phyloP scores from a whole-genome alignment of 768 basidiomycete species.

The Auricularia sp. region DNA sequence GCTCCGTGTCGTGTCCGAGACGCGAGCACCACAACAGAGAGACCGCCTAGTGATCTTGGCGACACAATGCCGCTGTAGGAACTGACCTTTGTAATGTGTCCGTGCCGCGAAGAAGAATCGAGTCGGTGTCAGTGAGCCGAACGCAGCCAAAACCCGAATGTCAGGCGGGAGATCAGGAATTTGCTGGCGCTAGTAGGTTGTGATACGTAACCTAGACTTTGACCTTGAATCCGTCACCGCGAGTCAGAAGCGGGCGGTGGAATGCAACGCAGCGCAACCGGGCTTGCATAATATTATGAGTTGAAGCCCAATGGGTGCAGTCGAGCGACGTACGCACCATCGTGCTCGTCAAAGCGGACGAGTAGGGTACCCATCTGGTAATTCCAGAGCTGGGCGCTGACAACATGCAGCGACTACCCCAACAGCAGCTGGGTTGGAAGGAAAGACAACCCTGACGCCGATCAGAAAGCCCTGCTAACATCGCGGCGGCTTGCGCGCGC shows the following conservation, averaged over 20 bases:
- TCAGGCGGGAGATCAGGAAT: slow-evolving; percentile 9
- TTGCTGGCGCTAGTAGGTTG: slow-evolving; percentile 11
- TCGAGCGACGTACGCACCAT: slow-evolving; percentile 49
- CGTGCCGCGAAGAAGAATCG: no score
- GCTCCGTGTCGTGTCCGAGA: no score
- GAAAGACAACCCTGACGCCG: slow-evolving; percentile 64
- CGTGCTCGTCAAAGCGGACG: slow-evolving; percentile 97
- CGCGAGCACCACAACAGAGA: no score
- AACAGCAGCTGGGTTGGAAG: slow-evolving; percentile 94
- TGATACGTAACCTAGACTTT: slow-evolving; percentile 86
- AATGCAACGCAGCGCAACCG: slow-evolving; percentile 91
- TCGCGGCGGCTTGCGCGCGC: slow-evolving; percentile 11
- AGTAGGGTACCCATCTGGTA: slow-evolving; percentile 99
- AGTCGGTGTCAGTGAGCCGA: no score
- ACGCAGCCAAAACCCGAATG: no score
- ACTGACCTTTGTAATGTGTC: no score
- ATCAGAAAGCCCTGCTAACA: slow-evolving; percentile 1
- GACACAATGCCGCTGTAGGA: no score
- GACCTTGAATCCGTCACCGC: slow-evolving; percentile 99
- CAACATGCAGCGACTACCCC: slow-evolving; percentile 93
- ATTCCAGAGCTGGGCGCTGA: slow-evolving; percentile 97
- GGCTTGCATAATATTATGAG: slow-evolving; percentile 42
- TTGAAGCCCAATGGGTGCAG: not conserved
- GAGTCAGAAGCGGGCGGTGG: slow-evolving; percentile 87
- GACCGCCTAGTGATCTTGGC: no score